Conservation (phyloP, 352 stramenopile species). For the Hyaloperonospora brassicae region DNA sequence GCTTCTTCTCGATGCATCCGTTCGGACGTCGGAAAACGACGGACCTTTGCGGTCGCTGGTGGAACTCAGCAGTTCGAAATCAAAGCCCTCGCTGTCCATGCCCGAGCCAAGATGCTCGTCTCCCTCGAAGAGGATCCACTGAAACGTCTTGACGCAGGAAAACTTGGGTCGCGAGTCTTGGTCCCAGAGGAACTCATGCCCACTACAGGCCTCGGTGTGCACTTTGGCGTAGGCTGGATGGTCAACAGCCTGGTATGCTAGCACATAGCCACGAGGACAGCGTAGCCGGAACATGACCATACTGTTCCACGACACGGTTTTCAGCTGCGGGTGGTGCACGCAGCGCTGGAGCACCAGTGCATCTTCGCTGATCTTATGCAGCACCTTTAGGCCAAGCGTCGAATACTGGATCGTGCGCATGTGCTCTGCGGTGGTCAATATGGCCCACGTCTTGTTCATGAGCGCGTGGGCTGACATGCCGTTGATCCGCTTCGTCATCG, state of each 20-base stretch:
- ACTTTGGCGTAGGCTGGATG: constrained; percentile 29
- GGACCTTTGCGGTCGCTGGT: constrained; percentile 27
- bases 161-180: constrained; percentile 30
- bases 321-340: constrained; percentile 41
- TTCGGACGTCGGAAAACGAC: constrained; percentile 8
- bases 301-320: constrained; percentile 42
- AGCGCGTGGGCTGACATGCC: constrained; percentile 26
- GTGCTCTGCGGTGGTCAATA: constrained; percentile 41
- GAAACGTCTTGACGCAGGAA: constrained; percentile 36
- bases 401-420: constrained; percentile 49
- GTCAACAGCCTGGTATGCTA: constrained; percentile 40
- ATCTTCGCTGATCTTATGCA: constrained; percentile 46
- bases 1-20: constrained; percentile 6
- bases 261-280: constrained; percentile 32
- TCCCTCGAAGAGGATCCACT: constrained; percentile 37
- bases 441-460: constrained; percentile 44
- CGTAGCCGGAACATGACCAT: constrained; percentile 48
- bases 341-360: constrained; percentile 36
- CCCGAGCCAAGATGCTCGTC: constrained; percentile 28
- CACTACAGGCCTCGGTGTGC: constrained; percentile 32
- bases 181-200: constrained; percentile 22
- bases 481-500: constrained; percentile 30
- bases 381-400: constrained; percentile 37
- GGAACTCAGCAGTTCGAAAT: constrained; percentile 29
- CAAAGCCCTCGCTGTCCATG: constrained; percentile 32